Evolutionary conservation across 1,139 yeast species (phyloP), one percentile per base, ranked within the genome.

Genomic region (Petasospora fabianii): DNA sequence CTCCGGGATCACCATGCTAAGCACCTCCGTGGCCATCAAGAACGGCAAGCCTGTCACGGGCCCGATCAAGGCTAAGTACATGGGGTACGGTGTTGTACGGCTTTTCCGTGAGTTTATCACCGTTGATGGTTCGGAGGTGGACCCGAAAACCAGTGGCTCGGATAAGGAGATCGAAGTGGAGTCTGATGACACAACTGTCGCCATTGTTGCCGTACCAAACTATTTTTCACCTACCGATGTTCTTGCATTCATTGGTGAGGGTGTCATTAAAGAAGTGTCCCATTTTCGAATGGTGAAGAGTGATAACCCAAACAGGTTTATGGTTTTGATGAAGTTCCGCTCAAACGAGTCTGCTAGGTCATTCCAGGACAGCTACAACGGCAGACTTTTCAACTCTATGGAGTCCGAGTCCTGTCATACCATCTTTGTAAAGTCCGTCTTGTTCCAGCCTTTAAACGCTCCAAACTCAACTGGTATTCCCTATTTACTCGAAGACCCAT

Each of bases 401-500:
- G 96, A 88, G 53, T 88, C 95, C 0, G 96, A 88, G 56, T 69
- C 77, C 13, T 88, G 97, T 51, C 92, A 84, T 56, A 86, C 80
- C 6, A 75, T 88, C 3, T 76, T 72, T 45, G 76, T 90, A 11
- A 77, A 74, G 44, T 73, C 80, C n/a, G 74, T 87, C 5, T 62
- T 68, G 15, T 66, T 78, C 50, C 59, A 67, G 26, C 58, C 58
- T 2, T 35, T 54, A 24, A 51, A 43, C 26, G 38, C 39, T 2
- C 45, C 49, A 6, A 35, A 40, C 48, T 54, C 15, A 61, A 31
- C 42, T 5, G 53, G 53, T 1, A 69, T 84, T 20, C 95, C 95
- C 1, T 85, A 83, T 54, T 59, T 85, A 28, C 59, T 84, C 41
- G 75, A 73, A 30, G 95, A 86, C 55, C 95, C 95, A 1, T 85